Percentiles rank a stretch among this genome's conserved stretches.
These are phyloP conservation scores for Cryphonectria naterciae DNA, from an alignment of 2,329 filamentous ascomycete genomes.

Conservation along the genomic window DNA sequence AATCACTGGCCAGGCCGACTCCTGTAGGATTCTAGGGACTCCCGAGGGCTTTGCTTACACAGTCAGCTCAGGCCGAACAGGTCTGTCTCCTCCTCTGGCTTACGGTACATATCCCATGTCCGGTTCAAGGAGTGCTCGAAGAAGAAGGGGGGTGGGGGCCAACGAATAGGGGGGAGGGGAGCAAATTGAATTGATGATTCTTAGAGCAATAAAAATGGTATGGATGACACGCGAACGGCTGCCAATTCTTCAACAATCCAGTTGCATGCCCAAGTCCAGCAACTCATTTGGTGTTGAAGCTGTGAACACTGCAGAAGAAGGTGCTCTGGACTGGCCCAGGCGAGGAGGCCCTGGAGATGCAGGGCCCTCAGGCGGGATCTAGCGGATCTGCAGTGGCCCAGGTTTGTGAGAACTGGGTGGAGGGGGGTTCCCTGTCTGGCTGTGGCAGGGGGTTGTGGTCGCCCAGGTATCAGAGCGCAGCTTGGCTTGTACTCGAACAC, in stretches of 20 bases:
- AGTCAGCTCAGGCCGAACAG: neutral
- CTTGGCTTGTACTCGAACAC: neutral
- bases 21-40: neutral
- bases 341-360: neutral
- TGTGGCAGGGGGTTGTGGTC: neutral
- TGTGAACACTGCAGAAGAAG: neutral
- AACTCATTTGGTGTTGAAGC: neutral
- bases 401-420: neutral
- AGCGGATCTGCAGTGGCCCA: neutral
- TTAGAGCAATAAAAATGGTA: neutral
- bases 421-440: neutral
- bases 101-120: neutral
- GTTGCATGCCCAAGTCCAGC: neutral
- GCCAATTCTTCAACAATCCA: neutral
- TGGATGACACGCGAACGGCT: neutral
- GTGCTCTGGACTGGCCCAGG: neutral
- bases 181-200: neutral
- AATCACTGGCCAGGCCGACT: neutral
- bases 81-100: neutral
- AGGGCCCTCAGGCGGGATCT: constrained; percentile 1
- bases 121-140: neutral
- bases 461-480: neutral
- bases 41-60: neutral
- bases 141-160: neutral
- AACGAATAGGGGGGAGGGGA: neutral